phyloP scores from a whole-genome alignment of 1,284 basidiomycete genomes.

The Malassezia nana region DNA sequence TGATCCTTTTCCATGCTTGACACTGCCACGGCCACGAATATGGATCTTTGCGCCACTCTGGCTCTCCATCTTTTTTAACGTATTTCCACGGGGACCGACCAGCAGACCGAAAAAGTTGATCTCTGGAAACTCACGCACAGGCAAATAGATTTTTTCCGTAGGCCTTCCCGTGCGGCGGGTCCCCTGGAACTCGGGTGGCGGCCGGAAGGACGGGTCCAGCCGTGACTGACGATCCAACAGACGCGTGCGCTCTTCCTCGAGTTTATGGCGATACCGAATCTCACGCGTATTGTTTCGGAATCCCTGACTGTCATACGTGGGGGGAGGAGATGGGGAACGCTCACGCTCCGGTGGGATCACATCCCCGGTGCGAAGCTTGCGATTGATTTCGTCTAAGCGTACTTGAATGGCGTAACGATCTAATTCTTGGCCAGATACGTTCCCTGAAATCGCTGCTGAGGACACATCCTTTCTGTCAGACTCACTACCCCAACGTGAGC shows the following conservation, averaged over 20 bases:
- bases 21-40: conserved; percentile 93
- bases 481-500: conserved; percentile 45
- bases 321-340: conserved; percentile 86
- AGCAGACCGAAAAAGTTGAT: conserved; percentile 99
- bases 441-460: conserved; percentile 37
- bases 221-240: conserved; percentile 94
- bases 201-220: conserved; percentile 91
- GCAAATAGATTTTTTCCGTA: conserved; percentile 91
- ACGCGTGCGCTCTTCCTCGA: conserved; percentile 88
- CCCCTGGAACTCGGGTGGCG: conserved; percentile 81
- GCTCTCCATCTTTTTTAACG: conserved; percentile 97
- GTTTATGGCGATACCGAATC: conserved; percentile 90
- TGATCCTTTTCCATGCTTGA: conserved; percentile 94
- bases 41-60: conserved; percentile 97
- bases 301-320: conserved; percentile 92
- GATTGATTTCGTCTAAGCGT: conserved; percentile 88
- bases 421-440: conserved; percentile 36
- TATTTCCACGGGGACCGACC: conserved; percentile 95
- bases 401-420: conserved; percentile 47
- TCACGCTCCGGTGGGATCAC: conserved; percentile 91
- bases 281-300: conserved; percentile 96
- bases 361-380: conserved; percentile 83
- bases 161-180: conserved; percentile 67
- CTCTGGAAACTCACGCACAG: conserved; percentile 98
- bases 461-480: conserved; percentile 28